Base-by-base conservation (phyloP, 148 eudicot species). In the Pharnaceum exiguum region DNA sequence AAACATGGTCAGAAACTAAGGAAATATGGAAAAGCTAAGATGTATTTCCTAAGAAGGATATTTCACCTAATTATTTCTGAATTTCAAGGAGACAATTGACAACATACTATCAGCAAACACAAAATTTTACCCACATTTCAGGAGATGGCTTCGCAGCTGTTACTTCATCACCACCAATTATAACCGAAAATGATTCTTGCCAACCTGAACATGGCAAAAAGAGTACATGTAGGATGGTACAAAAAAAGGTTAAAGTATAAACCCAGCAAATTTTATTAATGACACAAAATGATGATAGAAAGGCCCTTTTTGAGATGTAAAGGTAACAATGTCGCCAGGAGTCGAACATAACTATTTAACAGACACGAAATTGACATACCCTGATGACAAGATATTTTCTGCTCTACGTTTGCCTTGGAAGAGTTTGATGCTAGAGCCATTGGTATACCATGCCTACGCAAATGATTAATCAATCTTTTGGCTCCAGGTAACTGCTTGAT, bases 391-490 rank as follows among this genome's bases (percentile, higher is more conserved):
- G 83, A 85, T 32, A 93, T 76, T 71, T 93, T 88, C 59, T 74
- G 69, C 61, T 85, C 95, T 40, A 93, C 64, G 66, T 51, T 71
- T 50, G 51, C 69, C 62, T 63, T 80, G 13, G 87, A 67, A 60
- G 99, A 93, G 73, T 93, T 93, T 46, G 99, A 88, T 60, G 96
- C 98, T 84, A 88, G 75, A n/a, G 96, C 90, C 83, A 88, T 77
- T 25, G 66, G 80, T 61, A 85, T 79, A 39, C 82, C 82, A 78
- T 83, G 91, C 11, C 68, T 57, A 65, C 43, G 68, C 60, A 93
- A 67, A 77, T 93, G 96, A 47, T 77, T 85, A 61, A 93, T 74
- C 74, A 93, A 70, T 28, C 96, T 79, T 61, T 79, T 79, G 48
- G 99, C 99, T 37, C 99, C 96, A 29, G 96, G 95, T 59, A 77